Percentiles rank a stretch among this genome's conserved stretches.
Evolutionary conservation across 2,329 filamentous ascomycete genomes (phyloP).

Genomic region (Mycosphaerella arachidis): DNA sequence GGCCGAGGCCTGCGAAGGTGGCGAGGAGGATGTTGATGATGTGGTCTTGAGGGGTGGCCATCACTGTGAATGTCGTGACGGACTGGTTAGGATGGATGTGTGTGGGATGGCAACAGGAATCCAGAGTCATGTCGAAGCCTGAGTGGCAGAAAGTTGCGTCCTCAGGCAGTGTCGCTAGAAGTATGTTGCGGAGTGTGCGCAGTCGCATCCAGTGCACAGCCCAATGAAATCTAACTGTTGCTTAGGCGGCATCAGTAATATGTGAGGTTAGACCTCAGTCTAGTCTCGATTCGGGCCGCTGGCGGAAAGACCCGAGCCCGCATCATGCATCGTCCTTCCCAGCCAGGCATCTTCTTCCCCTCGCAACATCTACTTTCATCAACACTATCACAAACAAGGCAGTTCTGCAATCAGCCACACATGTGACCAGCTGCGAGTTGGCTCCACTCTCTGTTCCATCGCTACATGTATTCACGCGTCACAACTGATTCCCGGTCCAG

Average conservation of each 20-base stretch:
- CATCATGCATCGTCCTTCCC: background rate
- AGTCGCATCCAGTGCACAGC: too few species aligned
- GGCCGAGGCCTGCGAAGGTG: conserved; percentile 74
- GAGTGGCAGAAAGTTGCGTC: background rate
- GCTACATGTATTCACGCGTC: background rate
- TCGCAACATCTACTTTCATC: background rate
- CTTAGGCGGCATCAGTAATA: too few species aligned
- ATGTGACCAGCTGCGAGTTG: background rate
- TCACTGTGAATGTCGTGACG: background rate
- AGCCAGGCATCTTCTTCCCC: background rate
- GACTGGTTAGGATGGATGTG: too few species aligned
- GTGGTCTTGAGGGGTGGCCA: conserved; percentile 6
- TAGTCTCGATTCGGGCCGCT: too few species aligned
- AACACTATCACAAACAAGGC: background rate
- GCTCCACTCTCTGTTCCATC: background rate
- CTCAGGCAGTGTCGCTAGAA: background rate
- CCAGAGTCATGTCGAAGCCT: too few species aligned
- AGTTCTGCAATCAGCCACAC: background rate
- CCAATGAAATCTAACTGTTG: too few species aligned
- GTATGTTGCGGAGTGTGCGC: too few species aligned
- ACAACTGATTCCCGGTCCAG: background rate
- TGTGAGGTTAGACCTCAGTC: too few species aligned
- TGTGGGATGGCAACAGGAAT: too few species aligned
- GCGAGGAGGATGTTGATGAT: conserved; percentile 78
- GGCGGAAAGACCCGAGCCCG: too few species aligned